Evolutionary conservation across 768 basidiomycete genomes (phyloP), one percentile per base, ranked within the genome.

Genomic region (Neoboletus subvelutipes): DNA sequence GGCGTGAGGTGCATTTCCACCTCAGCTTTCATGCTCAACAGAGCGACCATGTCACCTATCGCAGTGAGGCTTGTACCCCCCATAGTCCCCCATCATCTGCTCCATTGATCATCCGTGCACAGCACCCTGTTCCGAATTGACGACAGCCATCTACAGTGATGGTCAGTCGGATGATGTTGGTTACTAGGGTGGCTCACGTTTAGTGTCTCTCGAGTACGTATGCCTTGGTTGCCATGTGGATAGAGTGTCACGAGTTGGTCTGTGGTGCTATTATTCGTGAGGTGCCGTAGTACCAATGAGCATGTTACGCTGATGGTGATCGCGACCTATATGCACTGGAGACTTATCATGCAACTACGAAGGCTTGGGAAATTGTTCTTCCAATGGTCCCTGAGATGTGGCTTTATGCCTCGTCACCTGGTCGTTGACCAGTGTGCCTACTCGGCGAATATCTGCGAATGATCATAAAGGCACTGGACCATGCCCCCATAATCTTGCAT

Each of bases 161-260:
- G 54, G 51, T 34, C 31, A 40, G 47, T 54, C 17, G 55, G 45
- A 58, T 49, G 56, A 54, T 22, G 49, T 55, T 37, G 42, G 42
- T 33, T 45, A 15, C 37, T 1, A 2, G 36, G 26, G 51, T 63
- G 56, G 56, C 56, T 58, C 60, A 62, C 50, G 42, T 50, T 57
- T 1, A 39, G 31, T 54, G 20, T 28, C 50, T 4, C 6, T 45
- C 33, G 41, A 56, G 45, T 24, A 34, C 17, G 39, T 17, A 17
- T 40, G 34, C 20, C 41, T 34, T 33, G 29, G 39, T 9, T 12
- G 28, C n/a, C 15, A 11, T 33, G 18, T 20, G 24, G 18, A n/a
- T 31, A 18, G 29, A 20, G 12, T 22, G 17, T 13, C n/a, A 33
- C 29, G n/a, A 13, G 31, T 10, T 22, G 46, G 37, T 7, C 26